Evolutionary conservation across 2,329 filamentous ascomycete genomes (phyloP).

Genomic region (Fusarium buharicum): DNA sequence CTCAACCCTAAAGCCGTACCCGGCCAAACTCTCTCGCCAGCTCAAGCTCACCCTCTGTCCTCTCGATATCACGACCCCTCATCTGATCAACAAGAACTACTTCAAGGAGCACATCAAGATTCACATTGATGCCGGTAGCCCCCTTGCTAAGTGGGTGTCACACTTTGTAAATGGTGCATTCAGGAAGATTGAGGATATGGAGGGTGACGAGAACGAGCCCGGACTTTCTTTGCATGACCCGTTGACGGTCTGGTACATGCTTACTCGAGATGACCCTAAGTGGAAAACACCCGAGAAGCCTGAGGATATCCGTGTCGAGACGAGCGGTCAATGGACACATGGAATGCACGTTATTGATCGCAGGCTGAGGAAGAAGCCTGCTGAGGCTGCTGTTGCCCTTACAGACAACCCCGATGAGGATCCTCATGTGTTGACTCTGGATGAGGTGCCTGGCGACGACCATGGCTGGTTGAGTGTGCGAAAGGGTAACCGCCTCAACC

Average conservation of each 20-base stretch:
- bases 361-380: constrained; percentile 67
- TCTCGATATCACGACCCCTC: constrained; percentile 79
- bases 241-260: constrained; percentile 80
- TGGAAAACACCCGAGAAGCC: constrained; percentile 68
- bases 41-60: constrained; percentile 78
- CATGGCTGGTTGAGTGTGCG: constrained; percentile 77
- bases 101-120: constrained; percentile 67
- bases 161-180: constrained; percentile 79
- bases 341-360: constrained; percentile 90
- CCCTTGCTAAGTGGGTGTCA: constrained; percentile 77
- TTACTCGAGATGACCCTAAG: constrained; percentile 67
- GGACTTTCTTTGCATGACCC: constrained; percentile 80
- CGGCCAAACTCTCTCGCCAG: constrained; percentile 67
- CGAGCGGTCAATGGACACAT: constrained; percentile 90
- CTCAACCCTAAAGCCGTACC: constrained; percentile 69
- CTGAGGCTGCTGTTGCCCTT: constrained; percentile 54
- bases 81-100: constrained; percentile 70
- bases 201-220: constrained; percentile 66
- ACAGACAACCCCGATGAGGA: constrained; percentile 56
- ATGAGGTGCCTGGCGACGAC: constrained; percentile 74
- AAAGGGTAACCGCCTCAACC: constrained; percentile 82
- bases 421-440: constrained; percentile 53
- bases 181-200: constrained; percentile 71
- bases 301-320: constrained; percentile 91
- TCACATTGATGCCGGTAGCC: constrained; percentile 70